Conservation (phyloP, 441 rosid genomes). For the Croton laevigatus region DNA sequence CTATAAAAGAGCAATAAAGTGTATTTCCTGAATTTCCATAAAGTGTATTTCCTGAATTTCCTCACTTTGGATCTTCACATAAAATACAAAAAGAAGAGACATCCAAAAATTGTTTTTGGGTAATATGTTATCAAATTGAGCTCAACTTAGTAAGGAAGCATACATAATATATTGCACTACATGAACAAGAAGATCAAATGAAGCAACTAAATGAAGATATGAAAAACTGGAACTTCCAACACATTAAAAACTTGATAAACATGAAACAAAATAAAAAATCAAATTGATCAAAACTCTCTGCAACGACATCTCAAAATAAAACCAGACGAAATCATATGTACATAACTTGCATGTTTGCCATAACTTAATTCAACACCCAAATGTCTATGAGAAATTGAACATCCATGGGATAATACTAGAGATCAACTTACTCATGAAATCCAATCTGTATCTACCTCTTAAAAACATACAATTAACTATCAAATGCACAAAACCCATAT, state of each 20-base stretch:
- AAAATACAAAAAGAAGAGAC: background rate
- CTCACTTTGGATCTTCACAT: background rate
- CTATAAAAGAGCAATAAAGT: background rate
- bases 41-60: background rate
- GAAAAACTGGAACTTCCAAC: background rate
- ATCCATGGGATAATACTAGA: background rate
- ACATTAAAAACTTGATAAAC: background rate
- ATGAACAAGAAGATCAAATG: background rate
- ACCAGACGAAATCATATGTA: background rate
- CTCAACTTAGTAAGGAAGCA: background rate
- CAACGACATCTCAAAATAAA: background rate
- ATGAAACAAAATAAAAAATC: background rate
- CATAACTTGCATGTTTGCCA: background rate
- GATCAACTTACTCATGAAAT: background rate
- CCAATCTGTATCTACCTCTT: background rate
- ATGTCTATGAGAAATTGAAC: background rate
- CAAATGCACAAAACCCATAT: conserved; percentile 1
- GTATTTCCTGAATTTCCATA: background rate
- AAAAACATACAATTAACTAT: background rate
- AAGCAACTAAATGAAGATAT: background rate
- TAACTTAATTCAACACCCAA: background rate
- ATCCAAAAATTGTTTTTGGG: background rate
- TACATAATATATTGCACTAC: background rate
- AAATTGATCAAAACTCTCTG: background rate
- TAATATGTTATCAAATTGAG: no score